Evolutionary conservation across 495 filamentous ascomycete genomes (phyloP), one percentile per base, ranked within the genome.

Genomic region (Talaromyces adpressus): DNA sequence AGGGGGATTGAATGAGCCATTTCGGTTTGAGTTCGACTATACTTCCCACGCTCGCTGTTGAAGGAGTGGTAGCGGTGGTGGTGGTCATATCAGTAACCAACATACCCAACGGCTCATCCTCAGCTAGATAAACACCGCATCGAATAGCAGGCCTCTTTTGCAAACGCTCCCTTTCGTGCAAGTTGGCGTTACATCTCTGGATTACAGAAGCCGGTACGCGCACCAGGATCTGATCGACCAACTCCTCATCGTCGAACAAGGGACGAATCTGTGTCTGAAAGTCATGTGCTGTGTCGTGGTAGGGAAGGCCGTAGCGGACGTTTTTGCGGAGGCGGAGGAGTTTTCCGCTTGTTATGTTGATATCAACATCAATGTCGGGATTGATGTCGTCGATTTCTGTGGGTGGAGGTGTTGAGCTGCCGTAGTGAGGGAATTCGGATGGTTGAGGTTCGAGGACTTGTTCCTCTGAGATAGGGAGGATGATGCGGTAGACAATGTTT

Each of bases 11-110:
- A 6, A 81, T 70, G 1, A 97, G 84, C 94, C 94, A 98, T 73
- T 98, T 98, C 6, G 93, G 92, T 69, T 98, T 98, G 67, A 98
- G 86, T 72, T 98, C 91, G 23, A 92, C 75, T 0, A 79, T 73
- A 20, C n/a, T 84, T 77, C 20, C 66, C 73, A n/a, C 27, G 11
- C 20, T 58, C 11, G 66, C 66, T 6, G 69, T 34, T 7, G 75
- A 68, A 27, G 25, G 25, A n/a, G 77, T 30, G 72, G 27, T 27
- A 3, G 27, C 5, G 27, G 27, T 27, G 29, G 64, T 69, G 5
- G 81, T 73, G 0, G 84, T 86, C 93, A 98, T 96, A 67, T 97
- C 90, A 39, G 87, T 87, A 39, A 97, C 80, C 0, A 97, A 74
- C 57, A 93, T 79, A 0, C 87, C 92, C 64, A 86, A 84, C 7